Evolutionary conservation across 2,329 filamentous ascomycete species (phyloP), one percentile per base, ranked within the genome.

Genomic region (Cladosporium sp.): DNA sequence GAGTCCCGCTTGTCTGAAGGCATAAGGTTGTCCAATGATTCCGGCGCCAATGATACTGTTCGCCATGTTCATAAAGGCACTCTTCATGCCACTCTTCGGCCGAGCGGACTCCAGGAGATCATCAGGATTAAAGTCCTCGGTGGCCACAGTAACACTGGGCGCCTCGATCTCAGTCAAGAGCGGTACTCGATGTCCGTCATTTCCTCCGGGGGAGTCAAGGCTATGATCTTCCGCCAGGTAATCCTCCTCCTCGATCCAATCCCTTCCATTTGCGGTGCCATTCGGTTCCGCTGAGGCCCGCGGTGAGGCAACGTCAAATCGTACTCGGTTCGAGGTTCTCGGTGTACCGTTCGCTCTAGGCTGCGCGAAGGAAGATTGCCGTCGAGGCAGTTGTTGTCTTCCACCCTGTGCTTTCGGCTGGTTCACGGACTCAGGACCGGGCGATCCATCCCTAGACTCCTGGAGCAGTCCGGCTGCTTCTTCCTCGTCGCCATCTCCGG

Each of bases 51-150:
- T 96, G 68, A 98, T 98, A 63, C 88, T 95, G 74, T 98, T 98
- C 58, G 93, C 92, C 93, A 98, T 98, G 73, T 98, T 98, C 90
- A 97, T 95, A 62, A 98, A 97, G 3, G 93, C 92, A 67, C 86
- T 89, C 57, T 81, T 78, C 72, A 97, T 79, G 4, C 87, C 86
- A 54, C 89, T 95, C 72, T 92, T 92, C 43, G 92, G 90, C 53
- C 91, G 79, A 16, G 80, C 77, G 57, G 70, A 76, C 60, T 83
- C 80, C 53, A 84, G 66, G 54, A 81, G 71, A 48, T 84, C 79
- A 60, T 82, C 79, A 0, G 79, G 75, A 52, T 77, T 73, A 61
- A 81, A 77, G 54, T 79, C 72, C 52, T 81, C 77, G 60, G 71
- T 85, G 73, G 77, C 88, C 44, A 95, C 72, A 9, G 88, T 84